These are phyloP conservation scores for Crucibulum laeve DNA, from an alignment of 768 basidiomycete species.

Conservation along the genomic window DNA sequence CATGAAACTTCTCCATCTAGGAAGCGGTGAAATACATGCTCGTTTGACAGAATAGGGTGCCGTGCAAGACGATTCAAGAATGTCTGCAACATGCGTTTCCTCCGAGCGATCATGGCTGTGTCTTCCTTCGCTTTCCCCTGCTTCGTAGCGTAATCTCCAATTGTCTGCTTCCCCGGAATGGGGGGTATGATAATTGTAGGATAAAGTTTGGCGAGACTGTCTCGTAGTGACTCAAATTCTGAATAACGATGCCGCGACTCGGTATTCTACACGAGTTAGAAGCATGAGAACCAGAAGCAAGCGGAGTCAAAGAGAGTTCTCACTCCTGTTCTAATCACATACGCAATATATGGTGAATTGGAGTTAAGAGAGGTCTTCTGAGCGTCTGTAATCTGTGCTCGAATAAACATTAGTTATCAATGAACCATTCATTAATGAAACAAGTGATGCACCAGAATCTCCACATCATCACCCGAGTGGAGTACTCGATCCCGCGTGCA, in stretches of 20 bases:
- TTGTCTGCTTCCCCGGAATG: slow-evolving; percentile 93
- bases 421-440: background rate
- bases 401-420: slow-evolving; percentile 6
- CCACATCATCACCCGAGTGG: slow-evolving; percentile 78
- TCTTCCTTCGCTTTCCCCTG: slow-evolving; percentile 97
- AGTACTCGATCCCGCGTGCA: slow-evolving; percentile 71
- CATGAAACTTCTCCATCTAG: slow-evolving; percentile 95
- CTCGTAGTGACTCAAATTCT: slow-evolving; percentile 92
- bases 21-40: slow-evolving; percentile 95
- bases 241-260: slow-evolving; percentile 92
- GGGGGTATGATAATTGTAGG: slow-evolving; percentile 97
- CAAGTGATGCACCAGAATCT: slow-evolving; percentile 59
- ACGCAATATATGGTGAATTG: slow-evolving; percentile 89
- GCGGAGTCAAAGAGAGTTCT: slow-evolving; percentile 16
- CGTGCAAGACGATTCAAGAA: slow-evolving; percentile 87
- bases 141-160: slow-evolving; percentile 96
- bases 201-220: slow-evolving; percentile 80
- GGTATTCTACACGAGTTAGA: slow-evolving; percentile 46
- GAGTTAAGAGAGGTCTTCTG: slow-evolving; percentile 90
- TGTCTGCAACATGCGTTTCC: slow-evolving; percentile 93
- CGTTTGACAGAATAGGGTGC: slow-evolving; percentile 94
- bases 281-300: slow-evolving; percentile 1
- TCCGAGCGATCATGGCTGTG: slow-evolving; percentile 80
- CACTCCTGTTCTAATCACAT: slow-evolving; percentile 89
- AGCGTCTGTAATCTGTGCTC: slow-evolving; percentile 81